Percentiles rank a stretch among this genome's conserved stretches.
Conservation (phyloP, 140 eudicot genomes). For the Cichorium intybus region DNA sequence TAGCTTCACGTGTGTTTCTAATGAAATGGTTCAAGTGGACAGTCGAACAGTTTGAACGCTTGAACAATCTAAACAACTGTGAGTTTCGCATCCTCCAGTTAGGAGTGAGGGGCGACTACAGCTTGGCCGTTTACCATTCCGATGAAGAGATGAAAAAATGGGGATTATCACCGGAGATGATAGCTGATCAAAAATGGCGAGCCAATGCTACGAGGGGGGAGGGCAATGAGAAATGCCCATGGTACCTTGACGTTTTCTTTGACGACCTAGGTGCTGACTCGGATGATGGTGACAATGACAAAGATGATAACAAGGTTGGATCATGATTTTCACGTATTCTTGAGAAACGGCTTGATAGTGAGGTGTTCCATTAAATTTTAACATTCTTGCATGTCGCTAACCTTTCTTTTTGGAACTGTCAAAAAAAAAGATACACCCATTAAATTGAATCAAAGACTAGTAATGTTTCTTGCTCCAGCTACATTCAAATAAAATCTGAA, state of each 20-base stretch:
- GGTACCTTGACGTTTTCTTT: slow-evolving; percentile 29
- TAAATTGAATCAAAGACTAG: background rate
- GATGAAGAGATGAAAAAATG: slow-evolving; percentile 37
- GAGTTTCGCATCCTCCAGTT: slow-evolving; percentile 44
- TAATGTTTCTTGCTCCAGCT: background rate
- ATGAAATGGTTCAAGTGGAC: slow-evolving; percentile 69
- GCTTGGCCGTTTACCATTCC: slow-evolving; percentile 46
- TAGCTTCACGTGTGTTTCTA: slow-evolving; percentile 39
- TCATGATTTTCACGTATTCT: background rate
- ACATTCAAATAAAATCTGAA: background rate
- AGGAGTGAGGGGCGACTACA: slow-evolving; percentile 46
- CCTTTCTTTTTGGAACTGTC: background rate
- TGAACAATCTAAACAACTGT: slow-evolving; percentile 36
- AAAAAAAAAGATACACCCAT: background rate
- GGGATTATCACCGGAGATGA: slow-evolving; percentile 55
- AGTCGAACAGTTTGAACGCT: slow-evolving; percentile 46
- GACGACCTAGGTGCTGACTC: slow-evolving; percentile 11
- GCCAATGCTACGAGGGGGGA: slow-evolving; percentile 32
- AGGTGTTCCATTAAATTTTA: background rate
- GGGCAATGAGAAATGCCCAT: slow-evolving; percentile 28
- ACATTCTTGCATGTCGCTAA: background rate
- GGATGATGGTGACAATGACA: slow-evolving; percentile 2
- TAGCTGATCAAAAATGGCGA: slow-evolving; percentile 41
- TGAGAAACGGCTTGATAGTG: background rate
- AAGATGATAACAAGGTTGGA: background rate